Base-by-base conservation (phyloP, 768 basidiomycete genomes). In the Boletus barrowsii region DNA sequence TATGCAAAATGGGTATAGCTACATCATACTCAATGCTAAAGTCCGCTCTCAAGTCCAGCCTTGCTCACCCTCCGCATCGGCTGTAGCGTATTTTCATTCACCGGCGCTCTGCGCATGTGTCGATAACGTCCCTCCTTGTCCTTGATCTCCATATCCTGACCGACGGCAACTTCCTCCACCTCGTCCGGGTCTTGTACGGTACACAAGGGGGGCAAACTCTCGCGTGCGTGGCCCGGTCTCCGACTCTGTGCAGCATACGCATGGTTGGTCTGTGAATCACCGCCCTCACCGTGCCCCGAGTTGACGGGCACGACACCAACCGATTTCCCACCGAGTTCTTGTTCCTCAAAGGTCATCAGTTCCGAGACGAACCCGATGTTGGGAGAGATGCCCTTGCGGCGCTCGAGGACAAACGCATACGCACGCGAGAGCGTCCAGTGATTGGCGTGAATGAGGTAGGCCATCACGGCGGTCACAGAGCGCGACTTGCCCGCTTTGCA, bases 281-380 rank as follows among this genome's bases (percentile, higher is more conserved):
- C 61, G 22, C 42, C 18, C 1, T 62, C 65, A 11, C 55, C 53
- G 11, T 61, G 62, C n/a, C 59, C 62, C 17, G 65, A 46, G 24
- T 36, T 46, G 11, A 29, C 57, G 3, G 64, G 52, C 15, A 56
- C 61, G 14, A 69, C 60, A 43, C 63, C 65, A 56, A 67, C 60
- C 49, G 68, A 64, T 62, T 72, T 64, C 83, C 49, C 89, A 78
- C 55, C 94, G 84, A 47, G 95, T 76, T 72, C 96, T 90, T 65
- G 86, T 66, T 96, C 93, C 73, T 98, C 95, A 65, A 95, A 97
- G 44, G 85, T 88, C 95, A 97, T 97, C 41, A 98, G 80, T 71
- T 97, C 94, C 5, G 91, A 93, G 42, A 98, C 93, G 71, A 98
- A 98, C 8, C 96, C 96, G 58, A 98, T 96, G 67, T 97, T 98